Base-by-base conservation (phyloP, 805 yeast species). In the Grigorovia transvaalensis region DNA sequence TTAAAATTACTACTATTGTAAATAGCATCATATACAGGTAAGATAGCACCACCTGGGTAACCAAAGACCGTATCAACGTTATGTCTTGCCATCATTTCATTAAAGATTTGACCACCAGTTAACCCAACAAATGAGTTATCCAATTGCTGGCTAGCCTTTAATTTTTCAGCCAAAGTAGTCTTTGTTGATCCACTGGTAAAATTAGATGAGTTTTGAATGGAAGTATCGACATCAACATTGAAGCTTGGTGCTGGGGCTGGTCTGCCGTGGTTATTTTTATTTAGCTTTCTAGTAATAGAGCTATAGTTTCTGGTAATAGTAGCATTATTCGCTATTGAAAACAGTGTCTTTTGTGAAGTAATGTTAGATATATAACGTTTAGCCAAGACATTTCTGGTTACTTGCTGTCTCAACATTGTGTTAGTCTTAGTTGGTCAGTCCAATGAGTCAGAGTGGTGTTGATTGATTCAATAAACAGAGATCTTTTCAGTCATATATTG, bases 71-170 rank as follows among this genome's bases (percentile, higher is more conserved):
- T 88, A 70, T 93, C 97, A 52, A 93, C 99, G 50, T 87, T 80
- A 69, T 93, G 96, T 68, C 97, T 81, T 56, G 82, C 76, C 98
- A 93, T 93, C 99, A 93, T 93, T 71, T 91, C 98, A 70, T 91
- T 96, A 75, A 93, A 93, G 57, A 93, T 90, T 72, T 93, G 93
- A 60, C 99, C 99, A 57, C 99, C 99, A n/a, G 96, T 84, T 61
- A 89, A 78, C 17, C 99, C 99, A 51, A 93, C 89, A 62, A 91
- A 83, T 3, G 96, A 86, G 63, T 85, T 90, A 63, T 86, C 95
- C 83, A 84, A 78, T 29, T 49, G 48, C 18, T 50, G 53, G 17
- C 51, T 50, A 30, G 51, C 48, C 18, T 55, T 53, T 27, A 50
- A 33, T 44, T 50, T 50, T 13, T 41, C 47, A 9, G 35, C 20